Conservation (phyloP, 1,139 yeast species). For the Blastobotrys indianensis region DNA sequence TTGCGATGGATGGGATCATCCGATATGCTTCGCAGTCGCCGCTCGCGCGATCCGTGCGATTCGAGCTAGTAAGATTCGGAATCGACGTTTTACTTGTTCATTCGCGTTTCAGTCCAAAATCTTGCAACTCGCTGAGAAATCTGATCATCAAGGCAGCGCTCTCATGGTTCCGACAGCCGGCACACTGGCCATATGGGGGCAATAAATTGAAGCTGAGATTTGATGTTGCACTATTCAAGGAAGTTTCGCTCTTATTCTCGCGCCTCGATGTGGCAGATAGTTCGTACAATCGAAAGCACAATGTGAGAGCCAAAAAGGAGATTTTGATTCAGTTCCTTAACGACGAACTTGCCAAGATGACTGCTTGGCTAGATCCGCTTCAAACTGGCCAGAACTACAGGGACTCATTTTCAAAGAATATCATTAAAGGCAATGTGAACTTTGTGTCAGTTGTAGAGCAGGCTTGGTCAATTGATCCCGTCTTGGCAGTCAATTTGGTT, state of each 20-base stretch:
- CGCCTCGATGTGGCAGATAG: conserved; percentile 13
- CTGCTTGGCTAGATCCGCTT: conserved; percentile 76
- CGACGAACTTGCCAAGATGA: conserved; percentile 66
- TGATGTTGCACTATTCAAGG: conserved; percentile 52
- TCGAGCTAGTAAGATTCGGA: conserved; percentile 66
- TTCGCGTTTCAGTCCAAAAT: conserved; percentile 29
- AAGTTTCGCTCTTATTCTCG: conserved; percentile 19
- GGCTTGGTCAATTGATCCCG: conserved; percentile 68
- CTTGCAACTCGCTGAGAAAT: conserved; percentile 43
- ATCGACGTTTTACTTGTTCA: conserved; percentile 60
- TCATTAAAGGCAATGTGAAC: conserved; percentile 13
- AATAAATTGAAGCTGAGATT: conserved; percentile 66
- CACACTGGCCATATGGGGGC: conserved; percentile 79
- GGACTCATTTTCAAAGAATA: conserved; percentile 17
- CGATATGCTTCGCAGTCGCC: conserved; percentile 72
- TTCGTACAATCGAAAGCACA: conserved; percentile 6
- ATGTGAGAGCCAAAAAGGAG: conserved; percentile 39
- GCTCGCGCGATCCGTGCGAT: conserved; percentile 65
- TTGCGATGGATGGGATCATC: conserved; percentile 48
- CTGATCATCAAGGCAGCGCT: conserved; percentile 61
- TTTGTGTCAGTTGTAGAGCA: conserved; percentile 31
- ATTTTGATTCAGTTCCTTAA: conserved; percentile 58
- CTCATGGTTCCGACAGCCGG: conserved; percentile 67
- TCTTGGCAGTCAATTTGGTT: conserved; percentile 65
- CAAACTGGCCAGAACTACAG: conserved; percentile 38